Conservation (phyloP, 2,329 filamentous ascomycete species). For the Penicillium sp. region DNA sequence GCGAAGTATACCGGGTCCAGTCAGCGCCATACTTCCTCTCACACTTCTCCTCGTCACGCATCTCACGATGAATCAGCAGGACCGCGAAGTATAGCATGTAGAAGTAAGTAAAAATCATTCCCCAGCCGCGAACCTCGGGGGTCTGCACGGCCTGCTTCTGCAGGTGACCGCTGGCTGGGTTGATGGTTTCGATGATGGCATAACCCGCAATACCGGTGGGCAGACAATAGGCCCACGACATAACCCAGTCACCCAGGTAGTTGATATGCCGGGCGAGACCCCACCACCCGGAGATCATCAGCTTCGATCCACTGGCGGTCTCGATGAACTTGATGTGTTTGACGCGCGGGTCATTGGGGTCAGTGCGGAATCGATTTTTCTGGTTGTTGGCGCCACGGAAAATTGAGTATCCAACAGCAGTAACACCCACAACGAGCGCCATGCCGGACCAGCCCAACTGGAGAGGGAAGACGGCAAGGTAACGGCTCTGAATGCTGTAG, state of each 20-base stretch:
- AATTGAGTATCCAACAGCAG: slow-evolving; percentile 76
- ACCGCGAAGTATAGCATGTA: slow-evolving; percentile 91
- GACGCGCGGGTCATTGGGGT: slow-evolving; percentile 77
- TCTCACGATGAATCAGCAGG: slow-evolving; percentile 80
- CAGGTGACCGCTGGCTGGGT: slow-evolving; percentile 58
- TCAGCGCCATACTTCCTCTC: slow-evolving; percentile 86
- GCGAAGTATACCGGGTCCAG: slow-evolving; percentile 84
- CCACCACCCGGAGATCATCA: slow-evolving; percentile 91
- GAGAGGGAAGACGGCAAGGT: slow-evolving; percentile 78
- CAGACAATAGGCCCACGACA: slow-evolving; percentile 86
- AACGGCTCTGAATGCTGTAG: slow-evolving; percentile 81
- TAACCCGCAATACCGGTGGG: slow-evolving; percentile 86
- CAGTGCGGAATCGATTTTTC: slow-evolving; percentile 90
- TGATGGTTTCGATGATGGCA: slow-evolving; percentile 57
- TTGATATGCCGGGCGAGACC: slow-evolving; percentile 90
- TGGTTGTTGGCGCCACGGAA: slow-evolving; percentile 93
- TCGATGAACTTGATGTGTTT: slow-evolving; percentile 81
- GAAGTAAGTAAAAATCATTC: slow-evolving; percentile 88
- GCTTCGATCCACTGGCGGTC: slow-evolving; percentile 76
- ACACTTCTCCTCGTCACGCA: slow-evolving; percentile 89
- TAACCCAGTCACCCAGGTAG: slow-evolving; percentile 92
- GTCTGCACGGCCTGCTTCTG: slow-evolving; percentile 72
- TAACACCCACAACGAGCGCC: slow-evolving; percentile 64
- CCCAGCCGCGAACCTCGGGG: slow-evolving; percentile 75
- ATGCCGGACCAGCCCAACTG: slow-evolving; percentile 71